phyloP scores from a whole-genome alignment of 805 yeast genomes.

The Barnettozyma californica region DNA sequence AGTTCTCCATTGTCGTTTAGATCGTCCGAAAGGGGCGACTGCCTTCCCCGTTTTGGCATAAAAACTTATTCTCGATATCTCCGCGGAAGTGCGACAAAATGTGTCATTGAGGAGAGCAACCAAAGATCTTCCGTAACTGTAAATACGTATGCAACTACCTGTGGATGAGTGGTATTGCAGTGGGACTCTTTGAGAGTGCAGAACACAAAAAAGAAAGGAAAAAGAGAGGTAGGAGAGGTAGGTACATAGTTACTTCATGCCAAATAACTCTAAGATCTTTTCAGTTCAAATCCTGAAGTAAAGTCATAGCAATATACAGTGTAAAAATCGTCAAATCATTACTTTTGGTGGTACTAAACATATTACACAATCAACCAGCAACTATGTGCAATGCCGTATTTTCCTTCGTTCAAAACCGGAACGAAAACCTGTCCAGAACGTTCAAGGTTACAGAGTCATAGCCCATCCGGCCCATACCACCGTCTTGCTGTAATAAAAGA shows the following conservation, averaged over 20 bases:
- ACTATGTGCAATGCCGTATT: neutral
- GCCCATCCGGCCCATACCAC: neutral
- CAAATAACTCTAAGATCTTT: too few species aligned
- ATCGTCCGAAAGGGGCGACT: neutral
- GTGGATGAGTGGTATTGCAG: too few species aligned
- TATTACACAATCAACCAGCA: neutral
- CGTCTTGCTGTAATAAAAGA: neutral
- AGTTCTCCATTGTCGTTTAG: too few species aligned
- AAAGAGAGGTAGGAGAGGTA: too few species aligned
- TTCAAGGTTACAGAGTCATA: slow-evolving; percentile 7
- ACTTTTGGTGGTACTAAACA: neutral
- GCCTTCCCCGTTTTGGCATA: neutral
- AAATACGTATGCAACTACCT: neutral
- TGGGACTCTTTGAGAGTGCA: too few species aligned
- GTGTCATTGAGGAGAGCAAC: neutral
- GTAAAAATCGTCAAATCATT: neutral
- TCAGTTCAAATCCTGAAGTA: too few species aligned
- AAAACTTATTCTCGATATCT: neutral
- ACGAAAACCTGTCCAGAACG: slow-evolving; percentile 7
- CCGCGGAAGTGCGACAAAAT: neutral
- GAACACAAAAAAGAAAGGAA: too few species aligned
- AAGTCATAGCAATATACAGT: too few species aligned
- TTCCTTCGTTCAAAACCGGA: slow-evolving; percentile 2
- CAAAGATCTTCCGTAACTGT: neutral
- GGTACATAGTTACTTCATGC: too few species aligned